Evolutionary conservation across 495 filamentous ascomycete genomes (phyloP).

Genomic region (Talaromyces nanjingensis): DNA sequence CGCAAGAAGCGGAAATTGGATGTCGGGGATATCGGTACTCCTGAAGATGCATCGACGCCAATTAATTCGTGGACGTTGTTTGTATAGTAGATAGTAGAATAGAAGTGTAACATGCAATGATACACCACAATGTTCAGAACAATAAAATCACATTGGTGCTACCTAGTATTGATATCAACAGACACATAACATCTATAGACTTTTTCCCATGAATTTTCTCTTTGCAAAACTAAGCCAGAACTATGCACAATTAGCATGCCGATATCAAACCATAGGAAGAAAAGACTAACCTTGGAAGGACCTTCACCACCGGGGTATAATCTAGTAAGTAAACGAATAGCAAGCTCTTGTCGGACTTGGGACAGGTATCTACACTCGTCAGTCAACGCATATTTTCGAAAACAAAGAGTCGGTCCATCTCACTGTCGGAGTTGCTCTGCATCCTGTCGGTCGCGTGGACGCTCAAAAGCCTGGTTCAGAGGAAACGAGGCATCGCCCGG

Average conservation of each 20-base stretch:
- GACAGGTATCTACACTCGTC: constrained; percentile 54
- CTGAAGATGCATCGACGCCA: constrained; percentile 17
- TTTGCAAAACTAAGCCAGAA: constrained; percentile 99
- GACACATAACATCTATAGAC: constrained; percentile 42
- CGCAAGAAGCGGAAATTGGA: constrained; percentile 42
- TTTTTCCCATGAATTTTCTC: constrained; percentile 99
- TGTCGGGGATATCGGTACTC: constrained; percentile 9
- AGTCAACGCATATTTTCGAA: neutral
- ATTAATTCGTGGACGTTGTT: neutral
- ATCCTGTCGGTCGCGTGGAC: constrained; percentile 78
- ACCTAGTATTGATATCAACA: constrained; percentile 6
- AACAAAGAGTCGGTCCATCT: neutral
- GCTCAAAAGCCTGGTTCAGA: constrained; percentile 77
- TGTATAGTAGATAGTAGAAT: neutral
- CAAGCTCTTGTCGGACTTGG: constrained; percentile 89
- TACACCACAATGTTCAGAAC: neutral
- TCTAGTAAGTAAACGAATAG: constrained; percentile 67
- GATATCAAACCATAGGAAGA: neutral
- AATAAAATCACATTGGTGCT: constrained; percentile 7
- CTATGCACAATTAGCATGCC: constrained; percentile 21
- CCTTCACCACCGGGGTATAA: constrained; percentile 77
- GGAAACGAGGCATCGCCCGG: constrained; percentile 94
- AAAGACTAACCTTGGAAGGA: constrained; percentile 68
- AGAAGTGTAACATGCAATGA: neutral
- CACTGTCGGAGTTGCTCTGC: constrained; percentile 78